phyloP scores from a whole-genome alignment of 225 moss, liverwort and hornwort genomes.

The Bryum argenteum region DNA sequence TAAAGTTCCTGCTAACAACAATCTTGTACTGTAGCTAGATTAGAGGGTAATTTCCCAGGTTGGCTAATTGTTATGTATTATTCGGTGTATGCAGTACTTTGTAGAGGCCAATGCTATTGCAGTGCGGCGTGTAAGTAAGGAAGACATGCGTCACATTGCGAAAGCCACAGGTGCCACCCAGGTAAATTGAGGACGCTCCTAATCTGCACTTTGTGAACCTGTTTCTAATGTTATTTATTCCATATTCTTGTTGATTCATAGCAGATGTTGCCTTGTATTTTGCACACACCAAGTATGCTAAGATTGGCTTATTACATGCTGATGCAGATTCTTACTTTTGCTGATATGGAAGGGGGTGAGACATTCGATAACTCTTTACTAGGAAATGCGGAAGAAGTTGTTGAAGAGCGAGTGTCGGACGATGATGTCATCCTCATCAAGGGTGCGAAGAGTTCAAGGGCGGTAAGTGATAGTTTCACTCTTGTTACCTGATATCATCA shows the following conservation, averaged over 20 bases:
- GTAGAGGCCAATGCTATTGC: conserved; percentile 88
- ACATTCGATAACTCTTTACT: conserved; percentile 82
- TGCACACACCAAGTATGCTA: neutral
- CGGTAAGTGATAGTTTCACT: conserved; percentile 43
- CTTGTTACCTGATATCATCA: neutral
- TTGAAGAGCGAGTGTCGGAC: conserved; percentile 83
- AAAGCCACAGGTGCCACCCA: conserved; percentile 93
- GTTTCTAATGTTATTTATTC: neutral
- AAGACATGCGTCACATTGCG: conserved; percentile 94
- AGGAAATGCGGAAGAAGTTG: conserved; percentile 78
- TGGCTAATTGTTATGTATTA: conserved; percentile 1
- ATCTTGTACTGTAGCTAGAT: neutral
- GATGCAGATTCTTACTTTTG: conserved; percentile 78
- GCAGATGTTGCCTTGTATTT: neutral
- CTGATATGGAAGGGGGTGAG: conserved; percentile 94
- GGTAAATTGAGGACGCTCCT: conserved; percentile 40
- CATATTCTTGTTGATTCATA: conserved; percentile 6
- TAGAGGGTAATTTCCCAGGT: neutral
- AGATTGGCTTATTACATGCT: neutral
- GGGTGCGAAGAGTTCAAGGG: conserved; percentile 87
- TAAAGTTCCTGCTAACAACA: neutral
- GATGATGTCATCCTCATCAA: conserved; percentile 88
- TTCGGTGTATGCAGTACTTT: conserved; percentile 66
- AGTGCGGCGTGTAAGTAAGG: conserved; percentile 77
- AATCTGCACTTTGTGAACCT: neutral